Conservation (phyloP, 352 stramenopile genomes). For the Albugo candida region DNA sequence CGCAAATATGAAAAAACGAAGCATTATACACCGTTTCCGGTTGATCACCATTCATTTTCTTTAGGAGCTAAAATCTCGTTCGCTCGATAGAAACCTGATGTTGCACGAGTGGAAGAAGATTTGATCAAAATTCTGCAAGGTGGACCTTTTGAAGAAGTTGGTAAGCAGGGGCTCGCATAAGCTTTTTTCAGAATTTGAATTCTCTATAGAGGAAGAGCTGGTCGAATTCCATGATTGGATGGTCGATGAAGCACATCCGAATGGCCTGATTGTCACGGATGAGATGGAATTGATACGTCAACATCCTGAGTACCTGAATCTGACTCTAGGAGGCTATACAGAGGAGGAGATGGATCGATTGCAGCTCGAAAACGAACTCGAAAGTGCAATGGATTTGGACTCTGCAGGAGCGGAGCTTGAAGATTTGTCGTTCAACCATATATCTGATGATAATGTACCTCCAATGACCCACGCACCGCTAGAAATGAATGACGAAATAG, state of each 20-base stretch:
- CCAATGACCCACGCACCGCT: slow-evolving; percentile 26
- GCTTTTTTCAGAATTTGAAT: neutral
- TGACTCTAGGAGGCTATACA: slow-evolving; percentile 13
- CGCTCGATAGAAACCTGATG: slow-evolving; percentile 45
- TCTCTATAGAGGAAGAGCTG: slow-evolving; percentile 41
- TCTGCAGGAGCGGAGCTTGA: neutral
- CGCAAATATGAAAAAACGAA: slow-evolving; percentile 77
- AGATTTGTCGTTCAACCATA: slow-evolving; percentile 1
- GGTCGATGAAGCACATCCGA: slow-evolving; percentile 48
- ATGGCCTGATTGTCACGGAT: slow-evolving; percentile 45
- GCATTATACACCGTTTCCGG: slow-evolving; percentile 59
- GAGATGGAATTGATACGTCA: slow-evolving; percentile 68
- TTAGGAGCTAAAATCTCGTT: neutral
- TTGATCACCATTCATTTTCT: slow-evolving; percentile 4
- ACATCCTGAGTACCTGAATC: slow-evolving; percentile 57
- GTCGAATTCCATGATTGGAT: slow-evolving; percentile 80
- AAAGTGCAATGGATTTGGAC: no score
- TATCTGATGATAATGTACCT: slow-evolving; percentile 47
- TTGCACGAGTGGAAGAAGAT: slow-evolving; percentile 64
- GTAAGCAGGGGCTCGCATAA: slow-evolving; percentile 14
- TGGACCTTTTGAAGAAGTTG: slow-evolving; percentile 47
- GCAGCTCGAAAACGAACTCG: neutral
- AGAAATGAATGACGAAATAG: slow-evolving; percentile 14
- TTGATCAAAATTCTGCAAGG: slow-evolving; percentile 63
- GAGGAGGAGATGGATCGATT: neutral